These are phyloP conservation scores for Gnetum montanum DNA, from an alignment of 75 land plant species.

Conservation along the genomic window DNA sequence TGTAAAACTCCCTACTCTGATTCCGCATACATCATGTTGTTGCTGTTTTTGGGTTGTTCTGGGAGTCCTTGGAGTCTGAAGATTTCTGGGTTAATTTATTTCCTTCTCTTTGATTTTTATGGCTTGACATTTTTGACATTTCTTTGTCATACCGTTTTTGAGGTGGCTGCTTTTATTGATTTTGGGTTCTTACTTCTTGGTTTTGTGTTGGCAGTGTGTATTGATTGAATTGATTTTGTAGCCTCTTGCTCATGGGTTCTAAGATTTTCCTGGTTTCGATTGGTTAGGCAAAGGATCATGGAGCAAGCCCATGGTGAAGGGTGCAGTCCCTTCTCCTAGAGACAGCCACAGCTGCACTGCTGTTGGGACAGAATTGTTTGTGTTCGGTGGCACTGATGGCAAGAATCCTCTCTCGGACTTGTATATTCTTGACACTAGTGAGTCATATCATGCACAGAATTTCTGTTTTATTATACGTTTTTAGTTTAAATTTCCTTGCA, in stretches of 20 bases:
- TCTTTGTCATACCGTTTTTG: too few species aligned
- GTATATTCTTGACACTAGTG: slow-evolving; percentile 81
- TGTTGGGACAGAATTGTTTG: slow-evolving; percentile 69
- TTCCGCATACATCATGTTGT: background rate
- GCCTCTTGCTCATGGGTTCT: too few species aligned
- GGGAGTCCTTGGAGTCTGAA: background rate
- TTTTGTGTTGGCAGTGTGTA: background rate
- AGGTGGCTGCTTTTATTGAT: too few species aligned
- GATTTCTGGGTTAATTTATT: background rate
- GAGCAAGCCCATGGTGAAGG: slow-evolving; percentile 83
- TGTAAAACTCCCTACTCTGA: slow-evolving; percentile 1
- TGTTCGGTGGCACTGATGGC: slow-evolving; percentile 98
- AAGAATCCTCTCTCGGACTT: slow-evolving; percentile 70
- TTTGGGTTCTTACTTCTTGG: background rate
- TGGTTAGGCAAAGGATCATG: slow-evolving; percentile 62
- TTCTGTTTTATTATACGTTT: background rate
- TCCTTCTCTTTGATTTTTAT: too few species aligned
- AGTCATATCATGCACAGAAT: slow-evolving; percentile 3
- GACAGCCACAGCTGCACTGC: slow-evolving; percentile 90
- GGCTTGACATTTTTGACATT: too few species aligned
- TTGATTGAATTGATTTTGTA: background rate
- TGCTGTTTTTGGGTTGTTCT: background rate
- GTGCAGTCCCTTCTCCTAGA: slow-evolving; percentile 67
- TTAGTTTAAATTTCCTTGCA: background rate
- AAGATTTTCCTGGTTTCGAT: background rate